phyloP scores from a whole-genome alignment of 257 asterid species.

The Solanum appendiculatum region DNA sequence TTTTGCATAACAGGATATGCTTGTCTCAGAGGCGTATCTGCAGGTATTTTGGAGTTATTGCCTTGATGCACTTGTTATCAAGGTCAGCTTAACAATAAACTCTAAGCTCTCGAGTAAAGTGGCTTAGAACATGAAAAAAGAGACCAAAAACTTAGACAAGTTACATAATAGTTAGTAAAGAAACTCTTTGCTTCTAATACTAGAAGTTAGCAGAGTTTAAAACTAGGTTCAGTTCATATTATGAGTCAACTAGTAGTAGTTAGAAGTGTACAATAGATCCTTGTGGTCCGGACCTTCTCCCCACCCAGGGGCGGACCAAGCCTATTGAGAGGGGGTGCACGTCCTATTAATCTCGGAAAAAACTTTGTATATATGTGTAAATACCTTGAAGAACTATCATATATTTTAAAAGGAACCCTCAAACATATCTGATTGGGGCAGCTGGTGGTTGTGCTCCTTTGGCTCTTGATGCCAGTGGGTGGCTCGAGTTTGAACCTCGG shows the following conservation, averaged over 20 bases:
- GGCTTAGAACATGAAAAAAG: not conserved
- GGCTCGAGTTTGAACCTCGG: not conserved
- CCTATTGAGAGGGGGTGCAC: not conserved
- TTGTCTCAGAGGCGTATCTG: slow-evolving; percentile 77
- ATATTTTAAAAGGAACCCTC: not conserved
- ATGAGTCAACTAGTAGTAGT: not conserved
- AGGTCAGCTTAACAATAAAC: not conserved
- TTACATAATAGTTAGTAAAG: not conserved
- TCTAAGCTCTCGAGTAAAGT: not conserved
- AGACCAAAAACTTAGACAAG: not conserved
- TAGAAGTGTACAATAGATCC: not conserved
- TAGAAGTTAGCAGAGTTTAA: not conserved
- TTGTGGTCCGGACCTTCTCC: not conserved
- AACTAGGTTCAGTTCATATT: not conserved
- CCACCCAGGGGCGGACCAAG: not conserved
- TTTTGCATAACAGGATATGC: slow-evolving; percentile 73
- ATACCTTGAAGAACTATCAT: not conserved
- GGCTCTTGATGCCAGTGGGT: not conserved
- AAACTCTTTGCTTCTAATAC: not conserved
- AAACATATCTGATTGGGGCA: not conserved
- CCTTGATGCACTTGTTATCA: not conserved
- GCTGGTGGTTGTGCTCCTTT: not conserved
- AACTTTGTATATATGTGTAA: not conserved
- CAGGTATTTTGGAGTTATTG: slow-evolving; percentile 6
- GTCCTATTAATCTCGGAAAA: not conserved